These are phyloP conservation scores for Fraxinus quadrangulata DNA, from an alignment of 257 asterid genomes.

Conservation along the genomic window DNA sequence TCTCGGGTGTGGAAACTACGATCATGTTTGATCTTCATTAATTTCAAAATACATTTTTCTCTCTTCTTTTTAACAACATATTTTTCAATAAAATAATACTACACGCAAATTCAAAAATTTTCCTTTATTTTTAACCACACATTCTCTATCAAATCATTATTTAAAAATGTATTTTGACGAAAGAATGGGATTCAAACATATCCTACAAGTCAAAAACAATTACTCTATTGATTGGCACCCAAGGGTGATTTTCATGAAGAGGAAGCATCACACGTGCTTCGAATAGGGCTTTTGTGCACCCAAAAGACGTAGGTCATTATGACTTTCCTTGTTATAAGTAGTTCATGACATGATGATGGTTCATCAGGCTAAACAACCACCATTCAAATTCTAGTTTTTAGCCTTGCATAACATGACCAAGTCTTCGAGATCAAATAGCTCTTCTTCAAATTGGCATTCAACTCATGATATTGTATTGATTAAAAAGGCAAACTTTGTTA, in stretches of 20 bases:
- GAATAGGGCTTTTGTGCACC: constrained; percentile 68
- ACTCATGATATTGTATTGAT: not conserved
- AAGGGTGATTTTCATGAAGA: constrained; percentile 51
- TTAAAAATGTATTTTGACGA: too few species aligned
- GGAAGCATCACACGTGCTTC: constrained; percentile 57
- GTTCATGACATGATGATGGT: constrained; percentile 44
- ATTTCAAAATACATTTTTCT: too few species aligned
- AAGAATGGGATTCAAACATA: too few species aligned
- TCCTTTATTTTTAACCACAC: too few species aligned
- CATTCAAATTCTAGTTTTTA: constrained; percentile 50
- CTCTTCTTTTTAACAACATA: too few species aligned
- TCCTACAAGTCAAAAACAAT: constrained; percentile 39
- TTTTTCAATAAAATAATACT: too few species aligned
- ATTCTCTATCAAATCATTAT: too few species aligned
- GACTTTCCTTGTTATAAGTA: constrained; percentile 82
- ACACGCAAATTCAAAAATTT: too few species aligned
- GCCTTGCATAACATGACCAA: not conserved
- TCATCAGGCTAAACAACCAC: constrained; percentile 72
- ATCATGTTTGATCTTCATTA: too few species aligned
- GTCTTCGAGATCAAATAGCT: not conserved
- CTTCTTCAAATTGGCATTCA: not conserved
- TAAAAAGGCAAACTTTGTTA: not conserved
- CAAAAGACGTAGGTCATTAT: constrained; percentile 61
- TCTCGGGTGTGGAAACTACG: constrained; percentile 65
- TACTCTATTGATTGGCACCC: constrained; percentile 55